Evolutionary conservation across 2,329 filamentous ascomycete species (phyloP).

Genomic region (Malbranchea zuffiana): DNA sequence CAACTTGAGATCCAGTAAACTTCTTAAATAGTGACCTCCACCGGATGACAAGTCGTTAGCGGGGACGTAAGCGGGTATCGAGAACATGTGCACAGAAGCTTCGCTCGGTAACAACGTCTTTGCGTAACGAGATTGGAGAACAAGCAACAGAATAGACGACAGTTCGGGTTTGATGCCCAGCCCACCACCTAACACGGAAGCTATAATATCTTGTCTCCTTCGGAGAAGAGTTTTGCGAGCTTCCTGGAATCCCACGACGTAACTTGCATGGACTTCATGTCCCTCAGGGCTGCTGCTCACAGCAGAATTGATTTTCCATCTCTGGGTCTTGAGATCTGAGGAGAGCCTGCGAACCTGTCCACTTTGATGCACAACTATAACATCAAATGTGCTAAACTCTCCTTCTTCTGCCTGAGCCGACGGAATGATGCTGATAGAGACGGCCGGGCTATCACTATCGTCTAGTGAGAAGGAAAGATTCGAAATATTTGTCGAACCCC

Average conservation of each 20-base stretch:
- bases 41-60: slow-evolving; percentile 17
- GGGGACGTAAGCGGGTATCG: slow-evolving; percentile 23
- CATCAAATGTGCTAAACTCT: slow-evolving; percentile 27
- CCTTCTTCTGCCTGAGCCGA: slow-evolving; percentile 17
- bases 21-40: slow-evolving; percentile 27
- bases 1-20: slow-evolving; percentile 28
- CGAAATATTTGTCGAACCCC: slow-evolving; percentile 27
- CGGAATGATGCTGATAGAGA: slow-evolving; percentile 32
- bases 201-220: slow-evolving; percentile 30
- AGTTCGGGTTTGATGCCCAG: slow-evolving; percentile 20
- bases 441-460: slow-evolving; percentile 28
- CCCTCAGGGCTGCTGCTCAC: slow-evolving; percentile 21
- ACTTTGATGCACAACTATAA: slow-evolving; percentile 36
- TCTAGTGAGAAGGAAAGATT: slow-evolving; percentile 30
- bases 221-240: slow-evolving; percentile 32
- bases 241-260: slow-evolving; percentile 33
- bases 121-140: slow-evolving; percentile 28
- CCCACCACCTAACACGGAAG: slow-evolving; percentile 27
- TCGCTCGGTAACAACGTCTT: slow-evolving; percentile 24
- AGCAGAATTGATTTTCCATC: slow-evolving; percentile 30
- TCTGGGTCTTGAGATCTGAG: slow-evolving; percentile 30
- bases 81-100: slow-evolving; percentile 32
- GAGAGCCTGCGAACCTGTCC: slow-evolving; percentile 33
- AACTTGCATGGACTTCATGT: slow-evolving; percentile 27
- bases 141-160: slow-evolving; percentile 30